These are phyloP conservation scores for Cutaneotrichosporon mucoides DNA, from an alignment of 1,284 basidiomycete genomes.

Conservation along the genomic window DNA sequence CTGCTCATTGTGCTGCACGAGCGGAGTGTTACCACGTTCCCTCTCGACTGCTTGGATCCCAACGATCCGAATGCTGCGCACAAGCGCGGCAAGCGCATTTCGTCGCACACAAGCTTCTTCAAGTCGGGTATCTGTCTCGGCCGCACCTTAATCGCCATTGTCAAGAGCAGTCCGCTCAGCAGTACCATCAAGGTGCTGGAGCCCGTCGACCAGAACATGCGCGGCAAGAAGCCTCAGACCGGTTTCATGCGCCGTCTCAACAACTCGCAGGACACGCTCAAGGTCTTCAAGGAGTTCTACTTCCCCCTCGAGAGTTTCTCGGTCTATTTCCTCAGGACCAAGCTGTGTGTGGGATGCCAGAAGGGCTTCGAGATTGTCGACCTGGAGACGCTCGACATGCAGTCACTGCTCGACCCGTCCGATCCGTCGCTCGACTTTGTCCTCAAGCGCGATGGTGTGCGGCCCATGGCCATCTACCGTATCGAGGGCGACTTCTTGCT, in stretches of 20 bases:
- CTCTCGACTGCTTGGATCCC: conserved; percentile 85
- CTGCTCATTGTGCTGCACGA: conserved; percentile 95
- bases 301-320: conserved; percentile 96
- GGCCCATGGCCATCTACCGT: conserved; percentile 94
- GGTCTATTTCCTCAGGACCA: conserved; percentile 96
- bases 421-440: conserved; percentile 93
- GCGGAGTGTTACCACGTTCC: conserved; percentile 93
- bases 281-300: conserved; percentile 97
- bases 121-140: conserved; percentile 92
- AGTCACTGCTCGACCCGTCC: conserved; percentile 88
- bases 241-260: conserved; percentile 86
- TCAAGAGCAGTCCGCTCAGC: conserved; percentile 89
- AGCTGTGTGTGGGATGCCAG: conserved; percentile 93
- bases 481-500: conserved; percentile 95
- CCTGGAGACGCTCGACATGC: conserved; percentile 93
- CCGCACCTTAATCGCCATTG: conserved; percentile 90
- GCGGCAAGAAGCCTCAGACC: conserved; percentile 72
- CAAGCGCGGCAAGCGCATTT: conserved; percentile 91
- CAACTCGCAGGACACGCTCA: conserved; percentile 83
- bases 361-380: conserved; percentile 99
- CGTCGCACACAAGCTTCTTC: conserved; percentile 96
- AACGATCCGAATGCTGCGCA: conserved; percentile 85
- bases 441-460: conserved; percentile 77
- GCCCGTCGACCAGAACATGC: conserved; percentile 84
- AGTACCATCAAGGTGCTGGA: conserved; percentile 98